Base-by-base conservation (phyloP, 2,329 filamentous ascomycete species). In the Lachnellula hyalina region DNA sequence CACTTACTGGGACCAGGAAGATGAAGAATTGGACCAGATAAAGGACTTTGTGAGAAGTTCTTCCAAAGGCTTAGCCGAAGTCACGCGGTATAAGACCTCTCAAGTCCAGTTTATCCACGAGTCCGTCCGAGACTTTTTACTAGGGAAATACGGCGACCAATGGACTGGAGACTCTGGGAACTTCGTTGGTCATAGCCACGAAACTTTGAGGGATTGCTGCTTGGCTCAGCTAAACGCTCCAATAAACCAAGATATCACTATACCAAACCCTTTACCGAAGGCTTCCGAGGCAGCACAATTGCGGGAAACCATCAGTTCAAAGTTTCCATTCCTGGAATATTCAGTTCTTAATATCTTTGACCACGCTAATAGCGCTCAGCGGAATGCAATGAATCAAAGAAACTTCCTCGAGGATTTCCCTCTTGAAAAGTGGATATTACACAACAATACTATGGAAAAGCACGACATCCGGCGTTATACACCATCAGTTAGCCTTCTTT, bases 311-410 rank as follows among this genome's bases (percentile, higher is more conserved):
- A 59, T 63, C 11, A 54, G 19, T 28, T 6, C 49, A 2, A 60
- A 57, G 12, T 75, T 71, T 51, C 74, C 77, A 1, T 78, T 83
- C 46, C 65, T 82, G 5, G 57, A 73, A 48, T 80, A 80, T 60
- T 71, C 76, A 17, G 63, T 71, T 15, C 57, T 64, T 5, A 67
- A 75, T 51, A 41, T 77, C 9, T 62, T 79, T 15, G 55, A 63
- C 47, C 76, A 79, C 53, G 70, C 75, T 9, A 62, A 78, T 42
- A 28, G 17, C 35, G 73, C 75, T 41, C 62, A 68, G 51, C 55
- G 60, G 4, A 57, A 57, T 61, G 58, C 54, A 2, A 60, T 72
- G 34, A 32, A 60, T 4, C 73, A 77, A 58, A 38, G 51, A 3
- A 45, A 55, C 0, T 74, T 76, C 56, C 32, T 77, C 1, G 28